Conservation (phyloP, 495 filamentous ascomycete species). For the Xylaria intraflava region DNA sequence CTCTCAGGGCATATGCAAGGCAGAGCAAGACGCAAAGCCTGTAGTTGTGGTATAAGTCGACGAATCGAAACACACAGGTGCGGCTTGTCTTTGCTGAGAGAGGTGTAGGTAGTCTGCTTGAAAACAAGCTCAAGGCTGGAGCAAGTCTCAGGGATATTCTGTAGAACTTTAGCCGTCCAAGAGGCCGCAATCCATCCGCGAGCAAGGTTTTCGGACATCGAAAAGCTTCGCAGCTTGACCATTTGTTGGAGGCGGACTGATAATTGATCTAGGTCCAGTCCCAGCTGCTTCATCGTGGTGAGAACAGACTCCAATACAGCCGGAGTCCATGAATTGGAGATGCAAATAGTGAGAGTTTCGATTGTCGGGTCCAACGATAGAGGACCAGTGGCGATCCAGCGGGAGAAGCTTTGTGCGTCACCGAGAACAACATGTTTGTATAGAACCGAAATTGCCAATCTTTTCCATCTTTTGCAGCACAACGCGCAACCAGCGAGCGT, state of each 20-base stretch:
- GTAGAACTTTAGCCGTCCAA: not conserved
- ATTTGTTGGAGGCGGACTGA: not conserved
- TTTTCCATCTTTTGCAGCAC: not conserved
- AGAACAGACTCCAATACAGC: too few species aligned
- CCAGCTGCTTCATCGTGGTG: not conserved
- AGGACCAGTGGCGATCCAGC: not conserved
- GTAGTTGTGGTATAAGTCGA: not conserved
- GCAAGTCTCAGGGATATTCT: not conserved
- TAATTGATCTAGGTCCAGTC: not conserved
- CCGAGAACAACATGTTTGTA: not conserved
- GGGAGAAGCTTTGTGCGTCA: not conserved
- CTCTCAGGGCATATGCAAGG: not conserved
- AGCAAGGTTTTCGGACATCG: not conserved
- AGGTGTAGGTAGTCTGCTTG: too few species aligned
- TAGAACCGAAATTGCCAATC: not conserved
- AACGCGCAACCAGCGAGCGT: not conserved
- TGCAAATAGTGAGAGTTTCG: not conserved
- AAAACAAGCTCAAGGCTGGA: not conserved
- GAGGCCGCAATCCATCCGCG: not conserved
- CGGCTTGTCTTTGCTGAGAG: too few species aligned
- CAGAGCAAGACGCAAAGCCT: not conserved
- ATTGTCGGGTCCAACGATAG: not conserved
- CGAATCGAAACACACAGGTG: not conserved
- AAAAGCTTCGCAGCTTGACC: not conserved
- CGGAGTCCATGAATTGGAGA: not conserved